Conservation (phyloP, 2,329 filamentous ascomycete genomes). For the Triangularia verruculosa region DNA sequence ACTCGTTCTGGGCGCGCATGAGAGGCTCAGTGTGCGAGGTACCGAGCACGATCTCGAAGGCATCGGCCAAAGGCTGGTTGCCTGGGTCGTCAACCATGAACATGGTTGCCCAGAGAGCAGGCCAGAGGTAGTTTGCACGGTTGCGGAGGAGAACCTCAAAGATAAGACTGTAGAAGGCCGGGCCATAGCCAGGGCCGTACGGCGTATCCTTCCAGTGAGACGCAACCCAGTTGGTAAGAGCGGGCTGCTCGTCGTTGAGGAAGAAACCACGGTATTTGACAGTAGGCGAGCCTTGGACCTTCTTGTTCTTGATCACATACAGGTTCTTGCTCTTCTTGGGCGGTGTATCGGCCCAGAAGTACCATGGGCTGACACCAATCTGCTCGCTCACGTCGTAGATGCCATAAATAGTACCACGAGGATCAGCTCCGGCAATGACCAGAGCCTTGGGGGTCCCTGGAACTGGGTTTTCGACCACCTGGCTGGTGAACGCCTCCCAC, state of each 20-base stretch:
- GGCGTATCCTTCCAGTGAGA: constrained; percentile 42
- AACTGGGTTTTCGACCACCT: constrained; percentile 56
- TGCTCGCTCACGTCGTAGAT: constrained; percentile 70
- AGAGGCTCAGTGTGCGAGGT: constrained; percentile 73
- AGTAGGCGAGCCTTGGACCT: constrained; percentile 56
- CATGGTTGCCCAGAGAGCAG: constrained; percentile 62
- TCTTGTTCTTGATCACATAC: constrained; percentile 52
- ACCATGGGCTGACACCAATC: constrained; percentile 69
- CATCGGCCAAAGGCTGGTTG: constrained; percentile 67
- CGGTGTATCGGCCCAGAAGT: constrained; percentile 65
- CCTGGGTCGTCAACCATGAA: constrained; percentile 68
- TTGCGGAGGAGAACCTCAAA: constrained; percentile 70
- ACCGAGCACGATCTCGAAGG: constrained; percentile 71
- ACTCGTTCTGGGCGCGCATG: constrained; percentile 59
- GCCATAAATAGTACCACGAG: constrained; percentile 65
- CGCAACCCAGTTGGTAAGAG: constrained; percentile 62
- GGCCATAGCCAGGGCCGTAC: constrained; percentile 49
- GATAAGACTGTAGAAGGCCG: constrained; percentile 65
- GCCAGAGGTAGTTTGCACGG: constrained; percentile 74
- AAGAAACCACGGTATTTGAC: constrained; percentile 69
- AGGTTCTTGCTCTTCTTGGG: constrained; percentile 50
- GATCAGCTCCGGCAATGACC: constrained; percentile 65
- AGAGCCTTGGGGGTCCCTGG: constrained; percentile 56
- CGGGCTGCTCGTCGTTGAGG: constrained; percentile 68
- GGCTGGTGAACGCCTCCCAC: constrained; percentile 67